phyloP scores from a whole-genome alignment of 2,329 filamentous ascomycete species.

The Aspergillus fumigatiaffinis region DNA sequence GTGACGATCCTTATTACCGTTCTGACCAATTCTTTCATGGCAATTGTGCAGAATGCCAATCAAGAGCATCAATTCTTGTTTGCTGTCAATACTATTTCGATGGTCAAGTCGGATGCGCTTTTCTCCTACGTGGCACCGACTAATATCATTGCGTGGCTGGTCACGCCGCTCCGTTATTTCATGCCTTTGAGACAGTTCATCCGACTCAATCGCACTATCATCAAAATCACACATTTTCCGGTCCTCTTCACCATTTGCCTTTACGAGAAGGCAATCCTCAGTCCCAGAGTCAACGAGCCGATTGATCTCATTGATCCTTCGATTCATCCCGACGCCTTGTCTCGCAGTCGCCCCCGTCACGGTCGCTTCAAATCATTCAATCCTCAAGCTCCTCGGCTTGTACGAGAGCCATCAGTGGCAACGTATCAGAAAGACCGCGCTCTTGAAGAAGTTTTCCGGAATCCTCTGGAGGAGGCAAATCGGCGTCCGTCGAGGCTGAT shows the following conservation, averaged over 20 bases:
- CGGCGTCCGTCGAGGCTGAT: conserved; percentile 55
- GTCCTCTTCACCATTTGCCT: conserved; percentile 80
- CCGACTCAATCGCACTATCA: conserved; percentile 80
- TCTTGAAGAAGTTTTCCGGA: conserved; percentile 84
- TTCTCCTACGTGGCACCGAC: conserved; percentile 92
- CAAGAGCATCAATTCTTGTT: conserved; percentile 92
- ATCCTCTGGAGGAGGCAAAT: conserved; percentile 62
- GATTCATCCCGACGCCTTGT: conserved; percentile 47
- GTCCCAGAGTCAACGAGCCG: conserved; percentile 71
- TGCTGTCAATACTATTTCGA: conserved; percentile 93
- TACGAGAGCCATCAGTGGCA: conserved; percentile 80
- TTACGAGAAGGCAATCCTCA: conserved; percentile 79
- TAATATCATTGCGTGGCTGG: conserved; percentile 85
- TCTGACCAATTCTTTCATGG: conserved; percentile 95
- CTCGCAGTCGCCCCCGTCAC: conserved; percentile 57
- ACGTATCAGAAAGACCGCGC: conserved; percentile 88
- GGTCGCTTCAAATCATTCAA: conserved; percentile 65
- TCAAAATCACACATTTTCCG: conserved; percentile 87
- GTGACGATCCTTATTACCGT: conserved; percentile 94
- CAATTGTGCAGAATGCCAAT: conserved; percentile 86
- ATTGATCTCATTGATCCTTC: conserved; percentile 79
- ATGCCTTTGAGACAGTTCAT: conserved; percentile 80
- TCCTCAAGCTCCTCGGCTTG: conserved; percentile 56
- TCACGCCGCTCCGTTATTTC: conserved; percentile 76
- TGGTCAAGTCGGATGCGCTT: conserved; percentile 96